These are phyloP conservation scores for Acephala macrosclerotiorum DNA, from an alignment of 2,329 filamentous ascomycete species.

Conservation along the genomic window DNA sequence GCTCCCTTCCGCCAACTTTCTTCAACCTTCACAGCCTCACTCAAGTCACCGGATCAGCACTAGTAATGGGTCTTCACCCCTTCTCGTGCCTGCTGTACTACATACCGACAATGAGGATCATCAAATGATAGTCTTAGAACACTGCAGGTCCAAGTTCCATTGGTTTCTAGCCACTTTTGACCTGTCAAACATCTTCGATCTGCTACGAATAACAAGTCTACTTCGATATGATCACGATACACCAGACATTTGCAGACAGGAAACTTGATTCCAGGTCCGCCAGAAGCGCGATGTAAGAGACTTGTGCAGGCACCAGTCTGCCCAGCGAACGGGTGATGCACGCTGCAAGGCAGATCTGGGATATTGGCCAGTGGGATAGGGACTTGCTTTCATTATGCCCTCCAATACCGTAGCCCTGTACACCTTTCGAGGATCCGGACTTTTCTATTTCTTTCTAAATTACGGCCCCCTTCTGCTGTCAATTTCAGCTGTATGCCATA, in stretches of 20 bases:
- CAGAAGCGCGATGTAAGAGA: neutral
- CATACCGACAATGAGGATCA: conserved; percentile 6
- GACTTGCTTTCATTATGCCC: neutral
- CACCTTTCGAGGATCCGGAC: too few species aligned
- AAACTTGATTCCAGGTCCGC: neutral
- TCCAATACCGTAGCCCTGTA: too few species aligned
- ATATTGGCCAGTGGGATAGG: neutral
- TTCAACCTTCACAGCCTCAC: neutral
- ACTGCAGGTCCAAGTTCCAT: neutral
- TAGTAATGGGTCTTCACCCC: neutral
- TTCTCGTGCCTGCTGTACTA: neutral
- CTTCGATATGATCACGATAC: neutral
- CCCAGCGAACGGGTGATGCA: neutral
- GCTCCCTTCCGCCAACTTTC: neutral
- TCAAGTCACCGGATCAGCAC: neutral
- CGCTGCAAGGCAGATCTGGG: conserved; percentile 1
- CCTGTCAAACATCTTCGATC: neutral
- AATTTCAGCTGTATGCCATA: neutral
- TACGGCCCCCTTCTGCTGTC: neutral
- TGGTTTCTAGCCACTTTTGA: neutral
- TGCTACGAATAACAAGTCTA: neutral
- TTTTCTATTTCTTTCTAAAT: too few species aligned
- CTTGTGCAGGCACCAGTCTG: conserved; percentile 2
- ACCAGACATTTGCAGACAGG: neutral
- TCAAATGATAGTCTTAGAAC: conserved; percentile 4